Conservation (phyloP, 2,329 filamentous ascomycete genomes). For the Beauveria sp. region DNA sequence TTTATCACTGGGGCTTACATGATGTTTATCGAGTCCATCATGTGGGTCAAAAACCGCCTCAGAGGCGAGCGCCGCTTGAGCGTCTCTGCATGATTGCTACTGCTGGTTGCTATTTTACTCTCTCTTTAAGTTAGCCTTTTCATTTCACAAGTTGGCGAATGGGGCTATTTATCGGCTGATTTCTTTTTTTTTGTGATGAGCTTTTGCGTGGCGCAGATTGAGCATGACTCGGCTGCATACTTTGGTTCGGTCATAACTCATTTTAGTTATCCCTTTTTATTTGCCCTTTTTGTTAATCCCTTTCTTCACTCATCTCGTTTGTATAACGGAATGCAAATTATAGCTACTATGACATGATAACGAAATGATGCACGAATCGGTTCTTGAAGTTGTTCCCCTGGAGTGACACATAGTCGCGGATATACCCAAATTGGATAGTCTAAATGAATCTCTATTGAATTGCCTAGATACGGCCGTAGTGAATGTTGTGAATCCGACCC, state of each 20-base stretch:
- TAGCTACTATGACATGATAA: not conserved
- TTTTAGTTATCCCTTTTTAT: not conserved
- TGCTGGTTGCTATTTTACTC: not conserved
- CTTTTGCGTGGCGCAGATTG: not conserved
- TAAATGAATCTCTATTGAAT: not conserved
- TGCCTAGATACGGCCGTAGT: not conserved
- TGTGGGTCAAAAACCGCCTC: conserved; percentile 30
- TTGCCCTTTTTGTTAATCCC: not conserved
- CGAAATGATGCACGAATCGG: not conserved
- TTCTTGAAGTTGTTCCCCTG: not conserved
- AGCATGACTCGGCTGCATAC: not conserved
- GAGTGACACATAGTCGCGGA: not conserved
- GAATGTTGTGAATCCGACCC: not conserved
- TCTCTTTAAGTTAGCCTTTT: not conserved
- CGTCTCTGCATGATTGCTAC: conserved; percentile 3
- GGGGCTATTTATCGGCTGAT: not conserved
- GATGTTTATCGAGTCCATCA: conserved; percentile 36
- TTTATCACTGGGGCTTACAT: conserved; percentile 41
- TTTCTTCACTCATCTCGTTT: not conserved
- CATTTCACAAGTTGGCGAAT: not conserved
- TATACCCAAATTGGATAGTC: conserved; percentile 10
- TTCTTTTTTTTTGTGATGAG: not conserved
- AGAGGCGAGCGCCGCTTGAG: conserved; percentile 21
- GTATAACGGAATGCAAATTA: not conserved
- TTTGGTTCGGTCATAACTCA: not conserved